Evolutionary conservation across 108 stramenopile genomes (phyloP).

Genomic region (Ochromonas danica): DNA sequence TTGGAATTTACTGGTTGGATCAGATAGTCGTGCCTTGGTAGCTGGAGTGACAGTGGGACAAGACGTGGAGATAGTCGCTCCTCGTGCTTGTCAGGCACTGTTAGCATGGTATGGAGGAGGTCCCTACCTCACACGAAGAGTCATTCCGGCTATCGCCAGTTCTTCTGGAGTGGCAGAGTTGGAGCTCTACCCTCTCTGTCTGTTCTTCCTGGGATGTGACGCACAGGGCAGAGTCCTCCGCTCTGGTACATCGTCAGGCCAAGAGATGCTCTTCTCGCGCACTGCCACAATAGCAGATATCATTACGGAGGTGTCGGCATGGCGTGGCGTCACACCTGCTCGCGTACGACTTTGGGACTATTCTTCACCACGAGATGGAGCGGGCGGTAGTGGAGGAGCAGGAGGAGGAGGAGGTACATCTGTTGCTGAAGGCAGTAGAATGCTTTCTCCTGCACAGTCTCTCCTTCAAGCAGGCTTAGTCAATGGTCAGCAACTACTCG

Average conservation of each 20-base stretch:
- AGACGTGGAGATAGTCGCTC: slow-evolving; percentile 38
- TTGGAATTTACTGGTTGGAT: background rate
- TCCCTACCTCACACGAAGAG: slow-evolving; percentile 37
- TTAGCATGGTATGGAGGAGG: slow-evolving; percentile 48
- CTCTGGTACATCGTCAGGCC: slow-evolving; percentile 45
- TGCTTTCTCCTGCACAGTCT: slow-evolving; percentile 35
- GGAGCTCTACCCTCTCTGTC: slow-evolving; percentile 43
- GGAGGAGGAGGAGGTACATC: slow-evolving; percentile 38
- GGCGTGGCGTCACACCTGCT: slow-evolving; percentile 25
- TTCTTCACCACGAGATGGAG: too few relatives aligned
- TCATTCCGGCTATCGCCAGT: slow-evolving; percentile 18
- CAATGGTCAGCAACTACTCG: slow-evolving; percentile 44
- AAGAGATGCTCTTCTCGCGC: slow-evolving; percentile 46
- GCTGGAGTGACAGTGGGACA: too few relatives aligned
- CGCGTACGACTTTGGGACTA: slow-evolving; percentile 43
- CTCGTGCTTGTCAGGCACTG: slow-evolving; percentile 40
- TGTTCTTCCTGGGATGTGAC: slow-evolving; percentile 41
- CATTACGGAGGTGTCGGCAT: slow-evolving; percentile 37
- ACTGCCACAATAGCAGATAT: slow-evolving; percentile 38
- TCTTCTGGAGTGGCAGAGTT: too few relatives aligned
- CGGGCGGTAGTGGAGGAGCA: too few relatives aligned
- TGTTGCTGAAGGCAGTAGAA: slow-evolving; percentile 29
- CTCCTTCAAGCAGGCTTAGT: slow-evolving; percentile 33
- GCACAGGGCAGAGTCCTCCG: slow-evolving; percentile 43
- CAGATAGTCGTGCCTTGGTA: too few relatives aligned